Conservation (phyloP, 140 eudicot species). For the Oenanthe javanica region DNA sequence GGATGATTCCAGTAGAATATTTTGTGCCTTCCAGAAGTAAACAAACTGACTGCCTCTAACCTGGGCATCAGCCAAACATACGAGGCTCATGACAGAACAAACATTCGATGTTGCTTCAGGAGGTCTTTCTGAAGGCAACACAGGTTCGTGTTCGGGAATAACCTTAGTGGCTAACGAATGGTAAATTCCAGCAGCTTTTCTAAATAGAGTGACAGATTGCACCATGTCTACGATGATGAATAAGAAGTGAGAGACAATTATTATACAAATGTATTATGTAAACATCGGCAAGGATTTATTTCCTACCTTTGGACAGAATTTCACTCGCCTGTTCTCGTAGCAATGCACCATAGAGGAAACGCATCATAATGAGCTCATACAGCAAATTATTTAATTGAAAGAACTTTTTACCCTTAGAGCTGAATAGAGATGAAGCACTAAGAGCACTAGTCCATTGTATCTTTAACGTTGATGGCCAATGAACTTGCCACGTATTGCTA, state of each 20-base stretch:
- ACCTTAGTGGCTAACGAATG: slow-evolving; percentile 40
- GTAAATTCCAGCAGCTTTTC: slow-evolving; percentile 78
- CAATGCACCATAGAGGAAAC: slow-evolving; percentile 65
- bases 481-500: slow-evolving; percentile 2
- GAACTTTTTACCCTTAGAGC: slow-evolving; percentile 39
- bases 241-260: not conserved
- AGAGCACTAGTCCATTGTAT: slow-evolving; percentile 76
- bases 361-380: slow-evolving; percentile 57
- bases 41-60: slow-evolving; percentile 20
- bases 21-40: not conserved
- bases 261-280: not conserved
- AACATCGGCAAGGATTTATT: not conserved
- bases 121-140: slow-evolving; percentile 39
- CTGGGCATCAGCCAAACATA: slow-evolving; percentile 93
- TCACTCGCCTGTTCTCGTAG: slow-evolving; percentile 65
- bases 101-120: slow-evolving; percentile 43
- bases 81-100: slow-evolving; percentile 49
- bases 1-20: not conserved
- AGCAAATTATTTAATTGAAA: slow-evolving; percentile 47
- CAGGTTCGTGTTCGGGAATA: slow-evolving; percentile 27
- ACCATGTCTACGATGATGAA: slow-evolving; percentile 42
- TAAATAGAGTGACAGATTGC: slow-evolving; percentile 49
- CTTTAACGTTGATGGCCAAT: slow-evolving; percentile 47
- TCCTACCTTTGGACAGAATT: slow-evolving; percentile 43
- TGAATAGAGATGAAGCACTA: slow-evolving; percentile 38